Base-by-base conservation (phyloP, 1,284 basidiomycete genomes). In the Golubevia sp. region DNA sequence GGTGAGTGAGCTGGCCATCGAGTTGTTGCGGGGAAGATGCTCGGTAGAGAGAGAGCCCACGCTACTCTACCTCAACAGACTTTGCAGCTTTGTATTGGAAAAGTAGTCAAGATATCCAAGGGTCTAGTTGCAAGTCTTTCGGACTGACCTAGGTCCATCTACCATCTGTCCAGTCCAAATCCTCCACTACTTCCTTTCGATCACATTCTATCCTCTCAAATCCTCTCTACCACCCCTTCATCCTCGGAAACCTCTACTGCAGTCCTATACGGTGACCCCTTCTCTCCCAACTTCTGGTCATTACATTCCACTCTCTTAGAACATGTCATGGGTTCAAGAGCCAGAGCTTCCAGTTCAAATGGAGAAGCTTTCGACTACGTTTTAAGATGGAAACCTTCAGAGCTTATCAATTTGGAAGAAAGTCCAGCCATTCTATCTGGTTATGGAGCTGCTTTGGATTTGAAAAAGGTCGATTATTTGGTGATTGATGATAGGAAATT, bases 391-490 rank as follows among this genome's bases (percentile, higher is more conserved):
- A 61, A 70, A 13, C 77, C 77, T 3, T 57, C 67, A 5, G 24
- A 21, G 27, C 26, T 8, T 15, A n/a, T n/a, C 20, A 24, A 25
- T 21, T 30, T 13, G 48, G 59, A 48, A 15, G 23, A 60, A 7
- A 49, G 38, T 44, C 18, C 30, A 8, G 44, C 20, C 13, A 60
- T 64, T 20, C 62, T 83, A 0, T 64, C 67, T 20, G 76, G 79
- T 25, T 83, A 74, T 34, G 79, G 79, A 15, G 73, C 74, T 11
- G 61, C 73, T 2, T 66, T 83, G 5, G 76, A 83, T 56, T 68
- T 83, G 24, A 83, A 83, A 56, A 83, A 83, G 56, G 80, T 83
- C 15, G 80, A 83, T 68, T 83, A 83, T 56, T 75, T 83, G 21
- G 80, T 83, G 23, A 74, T 83, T 25, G 80, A 83, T 58, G 80